These are phyloP conservation scores for Candolleomyces efflorescens DNA, from an alignment of 768 basidiomycete genomes.

Conservation along the genomic window DNA sequence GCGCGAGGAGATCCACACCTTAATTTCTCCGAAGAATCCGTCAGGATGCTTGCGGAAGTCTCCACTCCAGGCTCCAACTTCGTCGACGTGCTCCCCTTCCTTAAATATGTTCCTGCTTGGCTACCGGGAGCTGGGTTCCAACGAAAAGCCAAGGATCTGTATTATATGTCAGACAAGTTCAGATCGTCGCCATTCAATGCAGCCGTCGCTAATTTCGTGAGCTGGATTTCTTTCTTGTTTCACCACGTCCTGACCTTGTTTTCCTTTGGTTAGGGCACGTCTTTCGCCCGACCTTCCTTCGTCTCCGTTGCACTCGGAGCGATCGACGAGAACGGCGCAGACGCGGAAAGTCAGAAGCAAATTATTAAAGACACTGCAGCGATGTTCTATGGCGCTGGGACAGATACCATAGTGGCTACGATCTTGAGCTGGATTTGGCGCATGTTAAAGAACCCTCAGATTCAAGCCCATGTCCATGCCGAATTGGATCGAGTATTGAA, in stretches of 20 bases:
- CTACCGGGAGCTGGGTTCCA: constrained; percentile 30
- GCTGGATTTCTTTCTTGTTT: background rate
- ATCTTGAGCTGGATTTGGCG: constrained; percentile 32
- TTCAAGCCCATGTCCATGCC: constrained; percentile 29
- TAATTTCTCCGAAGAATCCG: constrained; percentile 11
- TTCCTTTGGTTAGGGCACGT: background rate
- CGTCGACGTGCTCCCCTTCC: constrained; percentile 17
- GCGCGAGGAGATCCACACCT: constrained; percentile 21
- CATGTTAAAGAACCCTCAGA: constrained; percentile 37
- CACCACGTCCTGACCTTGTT: background rate
- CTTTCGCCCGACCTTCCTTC: constrained; percentile 5
- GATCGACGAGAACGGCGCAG: background rate
- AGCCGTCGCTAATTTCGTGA: constrained; percentile 6
- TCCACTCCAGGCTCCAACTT: constrained; percentile 14
- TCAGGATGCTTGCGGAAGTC: constrained; percentile 12
- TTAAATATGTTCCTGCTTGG: constrained; percentile 25
- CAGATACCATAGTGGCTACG: constrained; percentile 23
- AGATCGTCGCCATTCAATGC: background rate
- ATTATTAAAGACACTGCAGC: constrained; percentile 36
- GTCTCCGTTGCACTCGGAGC: constrained; percentile 5
- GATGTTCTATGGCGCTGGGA: constrained; percentile 27
- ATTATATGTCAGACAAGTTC: background rate
- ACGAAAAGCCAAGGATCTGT: constrained; percentile 22
- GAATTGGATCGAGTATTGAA: constrained; percentile 33
- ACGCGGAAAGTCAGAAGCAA: constrained; percentile 11